Conservation (phyloP, 768 basidiomycete genomes). For the Boletus insuetus region DNA sequence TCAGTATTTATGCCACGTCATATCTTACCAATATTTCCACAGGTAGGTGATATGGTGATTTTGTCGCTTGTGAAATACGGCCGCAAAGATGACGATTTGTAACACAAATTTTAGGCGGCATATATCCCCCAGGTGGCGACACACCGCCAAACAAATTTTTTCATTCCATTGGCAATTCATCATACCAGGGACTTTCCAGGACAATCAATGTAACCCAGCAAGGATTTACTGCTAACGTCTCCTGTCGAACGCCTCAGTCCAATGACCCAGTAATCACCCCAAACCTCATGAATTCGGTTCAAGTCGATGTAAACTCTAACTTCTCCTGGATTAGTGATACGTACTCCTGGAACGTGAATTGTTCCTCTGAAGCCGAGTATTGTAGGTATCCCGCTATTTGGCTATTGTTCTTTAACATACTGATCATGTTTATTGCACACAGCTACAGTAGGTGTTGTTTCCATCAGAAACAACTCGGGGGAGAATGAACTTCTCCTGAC, state of each 20-base stretch:
- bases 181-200: not conserved
- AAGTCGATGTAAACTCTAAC: not conserved
- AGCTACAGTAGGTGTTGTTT: not conserved
- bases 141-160: no score
- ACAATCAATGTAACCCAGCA: not conserved
- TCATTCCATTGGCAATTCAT: no score
- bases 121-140: not conserved
- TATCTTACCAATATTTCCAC: not conserved
- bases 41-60: not conserved
- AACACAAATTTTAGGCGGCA: not conserved
- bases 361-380: not conserved
- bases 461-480: not conserved
- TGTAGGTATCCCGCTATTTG: not conserved
- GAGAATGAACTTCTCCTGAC: not conserved
- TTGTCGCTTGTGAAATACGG: not conserved
- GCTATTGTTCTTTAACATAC: not conserved
- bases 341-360: not conserved
- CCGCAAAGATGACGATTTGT: not conserved
- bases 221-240: not conserved
- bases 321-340: not conserved
- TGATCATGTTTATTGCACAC: not conserved
- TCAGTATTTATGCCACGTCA: not conserved
- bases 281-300: not conserved
- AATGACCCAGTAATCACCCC: not conserved
- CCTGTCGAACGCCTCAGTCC: not conserved